phyloP scores from a whole-genome alignment of 1,284 basidiomycete genomes.

The Rhodotorula mucilaginosa region DNA sequence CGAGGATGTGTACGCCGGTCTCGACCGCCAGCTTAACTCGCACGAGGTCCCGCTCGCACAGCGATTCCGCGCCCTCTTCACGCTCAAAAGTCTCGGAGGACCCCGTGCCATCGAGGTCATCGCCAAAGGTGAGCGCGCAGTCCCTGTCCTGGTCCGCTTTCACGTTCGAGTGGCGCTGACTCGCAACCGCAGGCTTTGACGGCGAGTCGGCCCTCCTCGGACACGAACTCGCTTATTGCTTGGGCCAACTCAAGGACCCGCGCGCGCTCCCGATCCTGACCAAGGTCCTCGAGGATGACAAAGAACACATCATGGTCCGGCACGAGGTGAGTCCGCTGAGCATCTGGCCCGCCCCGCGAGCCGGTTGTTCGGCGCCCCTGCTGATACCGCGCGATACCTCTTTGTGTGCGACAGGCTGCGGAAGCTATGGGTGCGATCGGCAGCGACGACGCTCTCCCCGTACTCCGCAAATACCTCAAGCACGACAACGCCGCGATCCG shows the following conservation, averaged over 20 bases:
- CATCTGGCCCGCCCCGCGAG: not conserved
- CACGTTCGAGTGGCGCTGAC: constrained; percentile 1
- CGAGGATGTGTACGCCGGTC: constrained; percentile 51
- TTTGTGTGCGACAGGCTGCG: too few species aligned
- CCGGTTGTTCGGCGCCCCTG: too few species aligned
- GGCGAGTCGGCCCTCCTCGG: constrained; percentile 90
- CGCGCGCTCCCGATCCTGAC: constrained; percentile 78
- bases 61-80: constrained; percentile 89
- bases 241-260: constrained; percentile 80
- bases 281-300: constrained; percentile 64
- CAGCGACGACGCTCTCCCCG: constrained; percentile 62
- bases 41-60: constrained; percentile 77
- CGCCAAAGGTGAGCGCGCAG: constrained; percentile 63
- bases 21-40: constrained; percentile 74
- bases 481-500: constrained; percentile 72
- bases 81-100: constrained; percentile 73
- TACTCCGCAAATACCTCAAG: constrained; percentile 68
- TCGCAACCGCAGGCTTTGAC: constrained; percentile 62
- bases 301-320: constrained; percentile 93
- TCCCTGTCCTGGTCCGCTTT: not conserved
- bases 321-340: constrained; percentile 71
- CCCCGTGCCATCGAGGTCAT: constrained; percentile 72
- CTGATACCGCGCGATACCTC: too few species aligned
- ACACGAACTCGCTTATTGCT: constrained; percentile 95
- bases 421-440: constrained; percentile 98